A percentile compares a stretch with the other conserved stretches of the same genome.
Conservation (phyloP, 208 protist genomes). For the Wallacemonas sp. region DNA sequence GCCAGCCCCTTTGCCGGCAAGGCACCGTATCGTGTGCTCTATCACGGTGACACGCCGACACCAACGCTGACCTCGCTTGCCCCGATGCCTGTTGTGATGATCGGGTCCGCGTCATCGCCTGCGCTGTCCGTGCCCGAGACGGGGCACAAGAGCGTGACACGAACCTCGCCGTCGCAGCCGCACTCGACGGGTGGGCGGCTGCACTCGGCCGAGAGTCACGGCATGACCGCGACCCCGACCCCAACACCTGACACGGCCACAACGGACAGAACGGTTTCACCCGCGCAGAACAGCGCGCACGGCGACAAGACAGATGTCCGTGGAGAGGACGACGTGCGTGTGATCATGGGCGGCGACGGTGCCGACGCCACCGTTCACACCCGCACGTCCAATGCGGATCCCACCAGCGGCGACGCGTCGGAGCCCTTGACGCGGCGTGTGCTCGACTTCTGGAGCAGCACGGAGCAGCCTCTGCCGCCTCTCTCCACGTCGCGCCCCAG, state of each 20-base stretch:
- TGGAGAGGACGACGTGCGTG: no score
- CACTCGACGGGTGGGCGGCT: background rate
- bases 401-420: background rate
- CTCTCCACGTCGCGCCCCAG: no score
- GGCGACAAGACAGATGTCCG: no score
- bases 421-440: constrained; percentile 4
- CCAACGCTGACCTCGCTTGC: constrained; percentile 2
- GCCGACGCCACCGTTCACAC: no score
- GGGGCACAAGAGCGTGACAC: background rate
- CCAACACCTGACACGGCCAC: background rate
- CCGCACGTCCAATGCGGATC: no score
- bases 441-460: constrained; percentile 44
- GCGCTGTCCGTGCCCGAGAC: background rate
- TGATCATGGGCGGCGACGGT: no score
- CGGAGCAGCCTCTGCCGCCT: constrained; percentile 37
- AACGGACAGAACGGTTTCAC: background rate
- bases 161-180: background rate
- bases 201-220: background rate
- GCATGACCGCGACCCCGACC: constrained; percentile 2
- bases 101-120: background rate
- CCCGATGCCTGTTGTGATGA: background rate
- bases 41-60: constrained; percentile 3
- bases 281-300: background rate
- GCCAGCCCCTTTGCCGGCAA: no score
- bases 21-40: constrained; percentile 4